Evolutionary conservation across 257 asterid species (phyloP), one percentile per base, ranked within the genome.

Genomic region (Solanum pinnatisectum): DNA sequence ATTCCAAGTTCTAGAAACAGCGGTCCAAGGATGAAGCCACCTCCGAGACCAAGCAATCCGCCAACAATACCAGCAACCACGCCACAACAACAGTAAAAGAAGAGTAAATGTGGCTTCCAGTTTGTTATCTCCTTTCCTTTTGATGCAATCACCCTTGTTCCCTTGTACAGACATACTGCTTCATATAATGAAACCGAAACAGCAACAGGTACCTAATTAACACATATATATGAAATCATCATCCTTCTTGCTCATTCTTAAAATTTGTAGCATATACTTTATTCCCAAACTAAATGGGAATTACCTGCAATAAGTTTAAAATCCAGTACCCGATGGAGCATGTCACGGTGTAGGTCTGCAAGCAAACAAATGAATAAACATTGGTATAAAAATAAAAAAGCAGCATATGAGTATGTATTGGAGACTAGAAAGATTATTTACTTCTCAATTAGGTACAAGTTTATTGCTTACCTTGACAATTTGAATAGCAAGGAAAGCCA

Each of bases 21-120:
- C 3, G 92, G 92, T 35, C 92, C 92, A 16, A 91, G 23, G 84
- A 91, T 89, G 44, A 91, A 91, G 25, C 92, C 92, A 88, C 91
- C 92, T 27, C 92, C 92, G 15, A 89, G 89, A 1, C 92, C 92
- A 25, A 91, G 92, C 42, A 91, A 88, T 30, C 92, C 91, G 79
- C 92, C 92, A 20, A 91, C 91, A 14, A 91, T 56, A 22, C 92
- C 92, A 89, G 92, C 91, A 49, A 91, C 49, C 22, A 91, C 73
- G 25, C 90, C 92, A 60, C 88, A 87, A 83, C 84, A 87, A 81
- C 92, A 91, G 40, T 91, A 91, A 4, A 91, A 90, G 44, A 91
- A 77, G 65, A 91, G 88, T 40, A 84, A 87, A 73, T 87, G 90
- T 33, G 91, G 89, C 76, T 91, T 91, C 89, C 90, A 91, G 3